Percentiles rank a stretch among this genome's conserved stretches.
These are phyloP conservation scores for Neonectria hederae DNA, from an alignment of 2,329 filamentous ascomycete genomes.

Conservation along the genomic window DNA sequence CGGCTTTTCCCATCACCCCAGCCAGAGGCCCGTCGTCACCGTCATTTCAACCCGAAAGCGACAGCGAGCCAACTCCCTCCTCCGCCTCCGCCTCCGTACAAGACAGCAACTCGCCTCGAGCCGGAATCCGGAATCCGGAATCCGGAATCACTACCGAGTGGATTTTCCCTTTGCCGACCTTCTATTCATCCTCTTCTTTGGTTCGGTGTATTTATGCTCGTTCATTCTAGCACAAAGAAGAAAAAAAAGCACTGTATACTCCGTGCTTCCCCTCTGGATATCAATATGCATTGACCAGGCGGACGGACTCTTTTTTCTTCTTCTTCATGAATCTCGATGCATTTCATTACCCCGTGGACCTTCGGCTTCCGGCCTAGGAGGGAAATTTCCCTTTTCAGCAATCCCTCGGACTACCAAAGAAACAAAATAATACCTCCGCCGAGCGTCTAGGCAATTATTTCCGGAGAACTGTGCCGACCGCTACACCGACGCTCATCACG, in stretches of 20 bases:
- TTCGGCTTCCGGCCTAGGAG: conserved; percentile 26
- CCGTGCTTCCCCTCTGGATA: not conserved
- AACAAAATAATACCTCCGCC: conserved; percentile 7
- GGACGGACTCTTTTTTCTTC: not conserved
- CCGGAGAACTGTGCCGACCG: conserved; percentile 35
- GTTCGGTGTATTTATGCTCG: conserved; percentile 9
- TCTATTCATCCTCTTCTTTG: conserved; percentile 7
- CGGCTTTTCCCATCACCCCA: conserved; percentile 32
- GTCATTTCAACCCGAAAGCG: conserved; percentile 5
- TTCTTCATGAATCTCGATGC: not conserved
- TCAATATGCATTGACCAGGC: not conserved
- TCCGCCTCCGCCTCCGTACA: not conserved
- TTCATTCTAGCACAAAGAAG: not conserved
- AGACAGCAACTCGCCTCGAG: not conserved
- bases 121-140: conserved; percentile 14
- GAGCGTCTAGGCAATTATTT: conserved; percentile 4
- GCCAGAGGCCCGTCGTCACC: not conserved
- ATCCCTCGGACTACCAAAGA: conserved; percentile 7
- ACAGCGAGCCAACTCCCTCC: conserved; percentile 6
- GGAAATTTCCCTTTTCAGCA: conserved; percentile 38
- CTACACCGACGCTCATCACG: conserved; percentile 27
- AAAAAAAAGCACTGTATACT: not conserved
- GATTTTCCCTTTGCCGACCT: not conserved
- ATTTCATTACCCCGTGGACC: not conserved
- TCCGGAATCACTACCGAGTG: conserved; percentile 19